A percentile compares a stretch with the other conserved stretches of the same genome.
phyloP scores from a whole-genome alignment of 352 stramenopile genomes.

The Globisporangium takayamanum region DNA sequence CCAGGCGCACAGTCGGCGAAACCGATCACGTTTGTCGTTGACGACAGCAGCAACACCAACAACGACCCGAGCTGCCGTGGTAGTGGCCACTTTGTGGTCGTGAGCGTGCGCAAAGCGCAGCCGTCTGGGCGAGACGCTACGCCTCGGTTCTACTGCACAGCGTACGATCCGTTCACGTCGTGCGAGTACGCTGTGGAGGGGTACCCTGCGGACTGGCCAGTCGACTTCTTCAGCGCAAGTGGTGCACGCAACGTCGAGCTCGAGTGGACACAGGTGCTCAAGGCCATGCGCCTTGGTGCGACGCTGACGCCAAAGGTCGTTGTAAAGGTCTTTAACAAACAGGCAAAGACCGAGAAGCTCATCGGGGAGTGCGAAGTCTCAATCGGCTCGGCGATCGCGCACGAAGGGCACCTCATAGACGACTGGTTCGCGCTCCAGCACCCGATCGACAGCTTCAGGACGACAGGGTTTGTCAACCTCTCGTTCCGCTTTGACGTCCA shows the following conservation, averaged over 20 bases:
- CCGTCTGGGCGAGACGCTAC: slow-evolving; percentile 19
- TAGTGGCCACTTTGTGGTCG: slow-evolving; percentile 56
- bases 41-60: slow-evolving; percentile 8
- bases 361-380: slow-evolving; percentile 74
- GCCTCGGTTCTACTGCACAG: slow-evolving; percentile 65
- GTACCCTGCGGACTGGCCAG: slow-evolving; percentile 45
- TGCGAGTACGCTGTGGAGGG: slow-evolving; percentile 74
- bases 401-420: slow-evolving; percentile 69
- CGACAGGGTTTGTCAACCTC: slow-evolving; percentile 35
- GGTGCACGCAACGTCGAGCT: slow-evolving; percentile 40
- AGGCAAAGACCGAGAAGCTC: slow-evolving; percentile 57
- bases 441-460: slow-evolving; percentile 14
- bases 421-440: slow-evolving; percentile 49
- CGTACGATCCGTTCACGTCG: slow-evolving; percentile 74
- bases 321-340: slow-evolving; percentile 66
- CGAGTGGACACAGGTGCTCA: slow-evolving; percentile 46
- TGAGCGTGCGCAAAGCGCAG: slow-evolving; percentile 57
- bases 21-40: slow-evolving; percentile 43
- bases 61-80: not conserved
- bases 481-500: slow-evolving; percentile 60
- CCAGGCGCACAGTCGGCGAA: slow-evolving; percentile 32
- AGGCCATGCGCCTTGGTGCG: slow-evolving; percentile 41
- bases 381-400: slow-evolving; percentile 56
- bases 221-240: slow-evolving; percentile 59
- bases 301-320: slow-evolving; percentile 63